These are phyloP conservation scores for Metschnikowia koreensis DNA, from an alignment of 805 yeast species.

Conservation along the genomic window DNA sequence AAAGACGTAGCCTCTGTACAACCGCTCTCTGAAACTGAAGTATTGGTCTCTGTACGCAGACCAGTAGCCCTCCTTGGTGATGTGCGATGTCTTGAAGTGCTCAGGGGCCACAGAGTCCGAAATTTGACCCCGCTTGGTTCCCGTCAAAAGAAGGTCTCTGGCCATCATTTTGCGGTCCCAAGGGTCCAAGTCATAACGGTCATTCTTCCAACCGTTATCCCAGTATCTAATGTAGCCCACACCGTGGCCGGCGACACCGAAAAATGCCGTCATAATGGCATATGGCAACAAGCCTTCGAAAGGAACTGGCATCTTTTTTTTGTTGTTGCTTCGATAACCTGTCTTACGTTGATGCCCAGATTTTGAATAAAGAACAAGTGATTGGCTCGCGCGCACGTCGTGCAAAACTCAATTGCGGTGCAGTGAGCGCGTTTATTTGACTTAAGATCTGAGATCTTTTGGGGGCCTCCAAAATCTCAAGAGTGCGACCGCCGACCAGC, in stretches of 20 bases:
- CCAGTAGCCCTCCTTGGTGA: slow-evolving; percentile 38
- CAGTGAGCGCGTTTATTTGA: too few species aligned
- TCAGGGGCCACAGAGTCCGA: slow-evolving; percentile 72
- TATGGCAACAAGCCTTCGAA: slow-evolving; percentile 48
- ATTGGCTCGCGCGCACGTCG: slow-evolving; percentile 21
- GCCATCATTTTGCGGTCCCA: slow-evolving; percentile 55
- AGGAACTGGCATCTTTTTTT: slow-evolving; percentile 42
- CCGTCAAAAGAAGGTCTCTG: slow-evolving; percentile 76
- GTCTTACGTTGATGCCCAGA: background rate
- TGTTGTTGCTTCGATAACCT: slow-evolving; percentile 6
- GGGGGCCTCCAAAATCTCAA: background rate
- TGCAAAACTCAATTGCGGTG: slow-evolving; percentile 6
- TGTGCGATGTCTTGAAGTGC: slow-evolving; percentile 64
- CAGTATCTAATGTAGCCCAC: slow-evolving; percentile 45
- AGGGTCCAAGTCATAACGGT: slow-evolving; percentile 42
- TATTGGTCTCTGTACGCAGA: slow-evolving; percentile 48
- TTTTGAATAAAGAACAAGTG: slow-evolving; percentile 12
- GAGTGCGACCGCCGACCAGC: background rate
- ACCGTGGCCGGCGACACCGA: slow-evolving; percentile 47
- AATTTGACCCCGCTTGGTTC: slow-evolving; percentile 65
- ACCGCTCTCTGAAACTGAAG: slow-evolving; percentile 46
- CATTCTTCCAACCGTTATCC: slow-evolving; percentile 50
- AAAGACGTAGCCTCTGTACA: slow-evolving; percentile 45
- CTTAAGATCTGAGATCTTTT: background rate
- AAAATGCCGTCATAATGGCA: slow-evolving; percentile 45